Conservation (phyloP, 139 green algal species). For the Coelastrella sp. region DNA sequence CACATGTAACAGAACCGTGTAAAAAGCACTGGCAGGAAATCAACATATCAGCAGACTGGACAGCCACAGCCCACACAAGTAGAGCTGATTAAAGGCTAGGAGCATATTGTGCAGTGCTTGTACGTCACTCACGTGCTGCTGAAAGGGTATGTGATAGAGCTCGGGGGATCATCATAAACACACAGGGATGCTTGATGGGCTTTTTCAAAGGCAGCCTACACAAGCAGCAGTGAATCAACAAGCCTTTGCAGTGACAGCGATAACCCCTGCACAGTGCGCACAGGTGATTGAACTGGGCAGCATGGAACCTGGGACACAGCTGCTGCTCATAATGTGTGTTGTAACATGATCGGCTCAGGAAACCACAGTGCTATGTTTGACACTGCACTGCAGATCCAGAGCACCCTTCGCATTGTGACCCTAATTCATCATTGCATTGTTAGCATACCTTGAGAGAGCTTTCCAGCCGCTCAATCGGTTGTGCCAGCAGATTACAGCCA, state of each 20-base stretch:
- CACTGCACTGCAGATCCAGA: too few relatives aligned
- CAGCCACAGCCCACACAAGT: too few relatives aligned
- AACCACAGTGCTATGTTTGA: too few relatives aligned
- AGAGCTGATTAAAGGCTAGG: too few relatives aligned
- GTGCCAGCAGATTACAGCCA: background rate
- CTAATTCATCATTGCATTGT: background rate
- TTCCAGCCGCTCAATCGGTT: constrained; percentile 13
- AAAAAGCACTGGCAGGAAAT: background rate
- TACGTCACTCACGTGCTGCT: constrained; percentile 3
- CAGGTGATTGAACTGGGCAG: background rate
- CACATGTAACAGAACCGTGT: too few relatives aligned
- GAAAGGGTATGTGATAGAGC: constrained; percentile 22
- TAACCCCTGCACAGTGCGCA: background rate
- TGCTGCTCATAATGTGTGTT: too few relatives aligned
- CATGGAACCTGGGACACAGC: background rate
- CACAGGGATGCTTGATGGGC: constrained; percentile 20
- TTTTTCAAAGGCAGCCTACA: constrained; percentile 24
- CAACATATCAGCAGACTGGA: background rate
- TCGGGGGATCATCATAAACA: constrained; percentile 38
- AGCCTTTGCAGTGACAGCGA: too few relatives aligned
- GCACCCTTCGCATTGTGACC: too few relatives aligned
- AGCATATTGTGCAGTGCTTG: too few relatives aligned
- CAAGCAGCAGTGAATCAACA: background rate
- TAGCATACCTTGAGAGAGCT: background rate
- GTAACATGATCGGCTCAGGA: too few relatives aligned